These are phyloP conservation scores for Musa itinerans DNA, from an alignment of 176 grass and related monocot species.

Conservation along the genomic window DNA sequence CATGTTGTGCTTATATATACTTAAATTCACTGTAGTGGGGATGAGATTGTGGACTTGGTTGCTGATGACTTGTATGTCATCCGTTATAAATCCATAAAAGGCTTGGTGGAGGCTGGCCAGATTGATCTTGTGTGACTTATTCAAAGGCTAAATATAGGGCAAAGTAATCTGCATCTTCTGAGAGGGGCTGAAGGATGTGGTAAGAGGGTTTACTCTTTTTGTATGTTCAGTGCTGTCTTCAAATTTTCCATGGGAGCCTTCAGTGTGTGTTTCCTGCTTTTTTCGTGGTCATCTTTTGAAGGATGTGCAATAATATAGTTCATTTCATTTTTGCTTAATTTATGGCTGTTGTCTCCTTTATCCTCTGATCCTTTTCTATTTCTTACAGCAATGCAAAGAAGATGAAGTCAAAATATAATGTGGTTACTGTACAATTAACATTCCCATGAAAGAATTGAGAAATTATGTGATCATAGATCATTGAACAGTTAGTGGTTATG, in stretches of 20 bases:
- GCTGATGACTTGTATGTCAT: constrained; percentile 90
- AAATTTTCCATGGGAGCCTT: neutral
- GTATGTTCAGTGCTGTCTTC: neutral
- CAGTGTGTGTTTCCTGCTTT: neutral
- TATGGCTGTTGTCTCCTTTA: too few relatives aligned
- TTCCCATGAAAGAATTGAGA: too few relatives aligned
- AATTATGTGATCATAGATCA: too few relatives aligned
- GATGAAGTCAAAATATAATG: neutral
- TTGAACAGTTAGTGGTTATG: too few relatives aligned
- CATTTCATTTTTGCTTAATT: neutral
- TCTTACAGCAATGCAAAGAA: neutral
- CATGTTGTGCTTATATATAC: neutral
- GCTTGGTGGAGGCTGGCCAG: constrained; percentile 38
- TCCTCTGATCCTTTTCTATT: neutral
- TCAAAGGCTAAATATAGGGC: neutral
- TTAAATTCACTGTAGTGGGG: constrained; percentile 45
- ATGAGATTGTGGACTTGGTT: constrained; percentile 85
- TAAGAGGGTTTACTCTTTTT: neutral
- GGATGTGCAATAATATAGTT: neutral
- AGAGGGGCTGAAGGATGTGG: constrained; percentile 3
- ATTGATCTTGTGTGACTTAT: constrained; percentile 67
- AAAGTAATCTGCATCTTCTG: neutral
- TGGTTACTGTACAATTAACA: too few relatives aligned
- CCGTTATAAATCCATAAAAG: constrained; percentile 87
- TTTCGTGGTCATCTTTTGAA: neutral